A percentile compares a stretch with the other conserved stretches of the same genome.
Conservation (phyloP, 345 rosid genomes). For the Ailanthus altissimus region DNA sequence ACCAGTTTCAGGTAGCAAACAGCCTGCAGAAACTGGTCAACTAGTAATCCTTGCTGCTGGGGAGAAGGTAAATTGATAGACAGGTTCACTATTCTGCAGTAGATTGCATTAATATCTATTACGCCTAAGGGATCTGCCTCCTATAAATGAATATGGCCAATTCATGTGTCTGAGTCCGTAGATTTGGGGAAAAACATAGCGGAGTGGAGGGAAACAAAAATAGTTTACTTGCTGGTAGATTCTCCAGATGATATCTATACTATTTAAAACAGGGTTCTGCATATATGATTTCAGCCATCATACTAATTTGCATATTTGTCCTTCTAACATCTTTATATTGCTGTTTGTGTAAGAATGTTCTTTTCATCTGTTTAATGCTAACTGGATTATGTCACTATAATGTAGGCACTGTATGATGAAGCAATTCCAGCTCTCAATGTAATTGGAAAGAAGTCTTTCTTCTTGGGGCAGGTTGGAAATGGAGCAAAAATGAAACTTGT, state of each 20-base stretch:
- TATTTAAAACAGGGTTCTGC: neutral
- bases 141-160: neutral
- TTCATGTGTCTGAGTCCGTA: neutral
- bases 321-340: neutral
- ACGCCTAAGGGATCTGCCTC: neutral
- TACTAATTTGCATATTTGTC: neutral
- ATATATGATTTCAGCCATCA: neutral
- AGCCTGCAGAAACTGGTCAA: slow-evolving; percentile 98
- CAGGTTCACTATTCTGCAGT: slow-evolving; percentile 3
- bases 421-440: slow-evolving; percentile 77
- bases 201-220: no score
- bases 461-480: slow-evolving; percentile 83
- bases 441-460: slow-evolving; percentile 89
- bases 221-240: no score
- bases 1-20: slow-evolving; percentile 96
- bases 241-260: neutral
- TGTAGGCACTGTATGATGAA: slow-evolving; percentile 68
- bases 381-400: slow-evolving; percentile 7
- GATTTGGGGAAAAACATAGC: neutral
- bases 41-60: slow-evolving; percentile 93
- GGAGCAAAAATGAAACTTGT: slow-evolving; percentile 97
- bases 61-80: slow-evolving; percentile 56
- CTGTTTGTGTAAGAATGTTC: neutral
- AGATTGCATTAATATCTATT: neutral
- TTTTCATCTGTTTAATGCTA: neutral